A percentile compares a stretch with the other conserved stretches of the same genome.
phyloP scores from a whole-genome alignment of 1,284 basidiomycete genomes.

The Melampsora larici-populina region DNA sequence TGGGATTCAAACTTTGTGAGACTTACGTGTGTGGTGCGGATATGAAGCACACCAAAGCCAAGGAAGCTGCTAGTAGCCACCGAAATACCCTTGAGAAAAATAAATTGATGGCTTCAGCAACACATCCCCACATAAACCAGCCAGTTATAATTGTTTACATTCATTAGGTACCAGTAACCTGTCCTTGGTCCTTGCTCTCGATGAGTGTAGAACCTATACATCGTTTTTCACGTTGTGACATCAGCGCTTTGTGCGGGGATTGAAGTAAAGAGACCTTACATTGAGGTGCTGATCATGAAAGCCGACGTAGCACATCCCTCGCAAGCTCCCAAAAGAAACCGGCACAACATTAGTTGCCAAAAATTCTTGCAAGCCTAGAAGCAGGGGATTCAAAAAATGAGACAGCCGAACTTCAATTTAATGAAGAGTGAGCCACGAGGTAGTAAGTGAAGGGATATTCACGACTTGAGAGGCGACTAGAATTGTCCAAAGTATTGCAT shows the following conservation, averaged over 20 bases:
- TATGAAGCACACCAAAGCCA: too few species aligned
- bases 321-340: neutral
- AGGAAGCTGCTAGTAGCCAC: too few species aligned
- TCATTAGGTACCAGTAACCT: neutral
- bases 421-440: neutral
- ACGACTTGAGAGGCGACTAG: neutral
- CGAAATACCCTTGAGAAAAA: too few species aligned
- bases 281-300: conserved; percentile 2
- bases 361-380: conserved; percentile 7
- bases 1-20: too few species aligned
- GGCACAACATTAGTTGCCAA: neutral
- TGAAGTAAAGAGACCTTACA: neutral
- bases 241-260: too few species aligned
- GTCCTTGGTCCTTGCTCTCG: neutral
- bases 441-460: neutral
- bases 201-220: neutral
- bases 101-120: too few species aligned
- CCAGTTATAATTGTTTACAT: neutral
- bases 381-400: neutral
- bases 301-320: neutral
- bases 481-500: neutral
- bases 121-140: too few species aligned
- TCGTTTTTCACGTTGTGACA: neutral
- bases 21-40: too few species aligned
- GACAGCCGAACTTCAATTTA: too few species aligned